Evolutionary conservation across 139 green algal genomes (phyloP).

Genomic region (Chlamydomonas sp.): DNA sequence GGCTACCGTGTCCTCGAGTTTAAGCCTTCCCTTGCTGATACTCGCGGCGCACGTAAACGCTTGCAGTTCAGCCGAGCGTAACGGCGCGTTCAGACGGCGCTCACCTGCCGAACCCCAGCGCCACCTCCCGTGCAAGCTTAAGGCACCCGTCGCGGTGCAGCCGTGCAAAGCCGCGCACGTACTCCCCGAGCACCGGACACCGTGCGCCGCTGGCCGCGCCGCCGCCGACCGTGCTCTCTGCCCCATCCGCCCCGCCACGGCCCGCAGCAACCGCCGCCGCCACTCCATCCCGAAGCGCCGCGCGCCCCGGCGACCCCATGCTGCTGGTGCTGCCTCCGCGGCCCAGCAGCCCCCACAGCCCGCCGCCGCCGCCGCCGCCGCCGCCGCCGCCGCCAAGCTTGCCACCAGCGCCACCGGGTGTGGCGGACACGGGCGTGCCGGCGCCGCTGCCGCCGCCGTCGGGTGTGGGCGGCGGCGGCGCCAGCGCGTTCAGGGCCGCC

Average conservation of each 20-base stretch:
- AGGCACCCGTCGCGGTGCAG: constrained; percentile 52
- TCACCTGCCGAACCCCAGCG: constrained; percentile 44
- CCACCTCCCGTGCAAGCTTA: constrained; percentile 42
- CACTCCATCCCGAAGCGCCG: constrained; percentile 29
- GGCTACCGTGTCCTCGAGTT: background rate
- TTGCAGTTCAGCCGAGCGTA: background rate
- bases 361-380: constrained; percentile 20
- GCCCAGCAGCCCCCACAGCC: background rate
- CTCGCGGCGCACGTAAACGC: background rate
- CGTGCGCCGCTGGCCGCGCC: background rate
- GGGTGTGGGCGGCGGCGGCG: background rate
- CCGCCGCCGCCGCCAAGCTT: constrained; percentile 28
- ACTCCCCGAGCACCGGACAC: constrained; percentile 16
- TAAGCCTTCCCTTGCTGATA: background rate
- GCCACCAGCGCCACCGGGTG: background rate
- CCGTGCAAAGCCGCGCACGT: constrained; percentile 1
- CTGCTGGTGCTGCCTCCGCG: background rate
- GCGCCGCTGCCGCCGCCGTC: background rate
- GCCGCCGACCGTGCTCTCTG: background rate
- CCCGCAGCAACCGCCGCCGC: background rate
- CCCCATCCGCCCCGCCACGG: background rate
- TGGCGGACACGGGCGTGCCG: background rate
- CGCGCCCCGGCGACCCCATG: background rate
- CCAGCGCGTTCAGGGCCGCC: background rate
- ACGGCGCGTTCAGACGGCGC: background rate